A percentile compares a stretch with the other conserved stretches of the same genome.
Evolutionary conservation across 176 grass and related monocot species (phyloP).

Genomic region (Paspalum notatum): DNA sequence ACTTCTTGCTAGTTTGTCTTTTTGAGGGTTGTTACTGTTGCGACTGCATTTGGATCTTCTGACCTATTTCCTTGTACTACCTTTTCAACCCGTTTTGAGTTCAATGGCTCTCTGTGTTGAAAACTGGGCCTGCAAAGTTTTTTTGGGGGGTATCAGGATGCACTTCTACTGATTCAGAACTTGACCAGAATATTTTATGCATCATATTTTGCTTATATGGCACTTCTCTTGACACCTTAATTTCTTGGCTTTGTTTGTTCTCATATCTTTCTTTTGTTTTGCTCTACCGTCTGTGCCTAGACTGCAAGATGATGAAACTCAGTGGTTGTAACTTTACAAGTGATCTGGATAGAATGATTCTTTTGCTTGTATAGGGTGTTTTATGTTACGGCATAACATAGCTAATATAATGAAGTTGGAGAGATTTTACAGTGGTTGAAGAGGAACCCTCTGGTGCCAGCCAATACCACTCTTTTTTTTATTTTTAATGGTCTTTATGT

Average conservation of each 20-base stretch:
- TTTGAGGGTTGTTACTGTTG: constrained; percentile 22
- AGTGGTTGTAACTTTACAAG: background rate
- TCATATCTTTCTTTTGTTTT: background rate
- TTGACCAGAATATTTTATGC: constrained; percentile 1
- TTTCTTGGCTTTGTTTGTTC: constrained; percentile 6
- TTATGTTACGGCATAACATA: background rate
- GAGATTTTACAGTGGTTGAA: too few species aligned
- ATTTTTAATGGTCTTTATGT: too few species aligned
- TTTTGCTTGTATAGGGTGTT: background rate
- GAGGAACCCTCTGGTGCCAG: too few species aligned
- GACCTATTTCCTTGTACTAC: constrained; percentile 1
- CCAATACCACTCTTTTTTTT: too few species aligned
- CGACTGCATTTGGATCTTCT: background rate
- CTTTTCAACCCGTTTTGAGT: constrained; percentile 22
- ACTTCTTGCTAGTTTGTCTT: constrained; percentile 23
- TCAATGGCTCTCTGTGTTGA: background rate
- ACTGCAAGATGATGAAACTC: background rate
- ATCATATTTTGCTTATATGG: constrained; percentile 10
- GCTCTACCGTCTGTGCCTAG: background rate
- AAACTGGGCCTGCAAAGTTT: background rate
- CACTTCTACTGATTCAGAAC: constrained; percentile 1
- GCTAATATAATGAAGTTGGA: background rate
- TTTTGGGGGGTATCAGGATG: background rate
- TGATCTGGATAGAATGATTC: background rate
- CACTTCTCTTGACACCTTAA: constrained; percentile 15